Conservation (phyloP, 352 stramenopile species). For the Pythium dissimile region DNA sequence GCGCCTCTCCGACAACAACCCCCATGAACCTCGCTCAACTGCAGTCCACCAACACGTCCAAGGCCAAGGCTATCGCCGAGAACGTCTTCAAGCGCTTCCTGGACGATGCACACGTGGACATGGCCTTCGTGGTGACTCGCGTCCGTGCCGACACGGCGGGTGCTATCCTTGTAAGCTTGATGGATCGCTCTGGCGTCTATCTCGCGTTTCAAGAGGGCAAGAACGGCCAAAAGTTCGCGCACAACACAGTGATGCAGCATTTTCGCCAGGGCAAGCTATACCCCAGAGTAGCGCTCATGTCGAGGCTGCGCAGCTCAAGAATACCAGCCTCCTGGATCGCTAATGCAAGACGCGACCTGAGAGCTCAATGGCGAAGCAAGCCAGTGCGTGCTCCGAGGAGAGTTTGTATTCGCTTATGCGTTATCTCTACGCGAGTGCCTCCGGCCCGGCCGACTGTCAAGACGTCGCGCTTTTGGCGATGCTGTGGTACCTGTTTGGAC, state of each 20-base stretch:
- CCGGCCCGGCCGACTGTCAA: slow-evolving; percentile 23
- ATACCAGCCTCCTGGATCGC: background rate
- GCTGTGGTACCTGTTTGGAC: slow-evolving; percentile 35
- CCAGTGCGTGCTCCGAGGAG: slow-evolving; percentile 27
- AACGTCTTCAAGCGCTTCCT: slow-evolving; percentile 23
- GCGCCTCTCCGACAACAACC: background rate
- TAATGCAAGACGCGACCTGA: slow-evolving; percentile 6
- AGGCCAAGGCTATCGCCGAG: slow-evolving; percentile 11
- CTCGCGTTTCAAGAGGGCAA: slow-evolving; percentile 10
- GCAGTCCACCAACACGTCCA: slow-evolving; percentile 10
- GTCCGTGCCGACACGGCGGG: slow-evolving; percentile 1
- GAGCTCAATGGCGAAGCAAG: slow-evolving; percentile 28
- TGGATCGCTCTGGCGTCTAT: slow-evolving; percentile 11
- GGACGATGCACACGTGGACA: slow-evolving; percentile 5
- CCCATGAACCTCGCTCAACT: slow-evolving; percentile 18
- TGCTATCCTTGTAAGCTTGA: slow-evolving; percentile 2
- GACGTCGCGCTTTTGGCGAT: slow-evolving; percentile 28
- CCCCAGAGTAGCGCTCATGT: slow-evolving; percentile 11
- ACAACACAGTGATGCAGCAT: slow-evolving; percentile 14
- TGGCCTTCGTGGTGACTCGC: background rate
- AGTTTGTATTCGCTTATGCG: slow-evolving; percentile 14
- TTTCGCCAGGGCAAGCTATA: slow-evolving; percentile 19
- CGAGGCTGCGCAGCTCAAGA: slow-evolving; percentile 3
- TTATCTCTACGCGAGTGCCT: slow-evolving; percentile 25
- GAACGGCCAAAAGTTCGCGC: background rate